Evolutionary conservation across 106 monocot genomes (phyloP), one percentile per base, ranked within the genome.

Genomic region (Dactylorhiza incarnata): DNA sequence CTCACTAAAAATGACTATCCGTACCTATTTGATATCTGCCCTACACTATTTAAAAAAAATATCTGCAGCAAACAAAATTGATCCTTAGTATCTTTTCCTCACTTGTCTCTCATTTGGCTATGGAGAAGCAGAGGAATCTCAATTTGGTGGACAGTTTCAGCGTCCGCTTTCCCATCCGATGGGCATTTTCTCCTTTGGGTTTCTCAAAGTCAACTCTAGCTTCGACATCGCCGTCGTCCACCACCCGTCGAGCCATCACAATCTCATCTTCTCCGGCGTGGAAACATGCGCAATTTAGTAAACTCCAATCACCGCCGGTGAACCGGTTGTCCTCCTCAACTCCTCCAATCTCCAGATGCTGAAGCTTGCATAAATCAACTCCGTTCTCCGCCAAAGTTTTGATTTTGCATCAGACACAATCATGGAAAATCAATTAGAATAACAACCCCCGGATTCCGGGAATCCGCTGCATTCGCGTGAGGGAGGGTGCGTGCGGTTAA

Each of bases 311-410:
- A 53, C 2, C 26, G 47, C 9, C 76, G 88, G 87, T 26, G 85
- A 84, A 59, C 26, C 48, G 4, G 74, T 90, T 26, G 62, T 85
- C 63, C 88, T 96, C 37, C 85, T 88, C 82, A 78, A 80, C 81
- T 85, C 92, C 55, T 96, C 95, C 76, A 87, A 96, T 70, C 93
- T 96, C 68, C 93, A 89, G 81, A 79, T 96, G 71, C 75, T 49
- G 12, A 79, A 55, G 45, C 11, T 48, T 43, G 73, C 71, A 20
- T 71, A 48, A 0, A 37, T 76, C 49, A 19, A 7, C 54, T 26
- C 48, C 7, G 59, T 82, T 14, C 43, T 85, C 2, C 91, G 93
- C 93, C 87, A 89, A 75, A 91, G 87, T 83, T 91, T 97, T 73
- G 84, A 86, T 22, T 79, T 73, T 20, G 91, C 96, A 2, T 79